These are phyloP conservation scores for Amauroascus verrucosus DNA, from an alignment of 2,329 filamentous ascomycete species.

Conservation along the genomic window DNA sequence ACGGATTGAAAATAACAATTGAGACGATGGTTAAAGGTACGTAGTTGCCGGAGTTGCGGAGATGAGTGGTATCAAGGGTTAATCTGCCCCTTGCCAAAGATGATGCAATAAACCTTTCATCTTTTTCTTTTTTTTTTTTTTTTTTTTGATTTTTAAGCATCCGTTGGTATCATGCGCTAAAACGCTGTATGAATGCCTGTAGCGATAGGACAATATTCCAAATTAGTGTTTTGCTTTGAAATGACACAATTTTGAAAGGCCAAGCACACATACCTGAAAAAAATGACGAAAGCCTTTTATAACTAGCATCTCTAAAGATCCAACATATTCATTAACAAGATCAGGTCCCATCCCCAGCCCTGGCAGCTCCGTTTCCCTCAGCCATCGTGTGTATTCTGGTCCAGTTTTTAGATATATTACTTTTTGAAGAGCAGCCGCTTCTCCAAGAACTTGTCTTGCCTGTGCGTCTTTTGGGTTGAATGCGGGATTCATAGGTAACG, in stretches of 20 bases:
- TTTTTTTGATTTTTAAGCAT: conserved; percentile 5
- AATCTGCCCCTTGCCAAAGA: background rate
- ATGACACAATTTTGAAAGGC: background rate
- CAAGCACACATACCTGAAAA: conserved; percentile 33
- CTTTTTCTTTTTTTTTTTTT: background rate
- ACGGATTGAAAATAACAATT: background rate
- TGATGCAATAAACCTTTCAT: background rate
- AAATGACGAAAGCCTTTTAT: conserved; percentile 40
- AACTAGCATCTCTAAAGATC: conserved; percentile 36
- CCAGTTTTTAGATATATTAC: conserved; percentile 86
- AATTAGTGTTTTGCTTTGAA: background rate
- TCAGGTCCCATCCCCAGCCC: conserved; percentile 40
- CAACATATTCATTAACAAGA: conserved; percentile 40
- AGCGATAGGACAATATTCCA: background rate
- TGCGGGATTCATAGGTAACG: conserved; percentile 63
- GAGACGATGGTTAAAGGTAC: background rate
- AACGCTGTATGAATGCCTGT: conserved; percentile 37
- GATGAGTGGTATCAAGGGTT: background rate
- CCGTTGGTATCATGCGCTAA: conserved; percentile 32
- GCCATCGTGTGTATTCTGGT: conserved; percentile 56
- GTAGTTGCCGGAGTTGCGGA: background rate
- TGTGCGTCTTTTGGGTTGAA: conserved; percentile 85
- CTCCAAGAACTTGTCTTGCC: conserved; percentile 73
- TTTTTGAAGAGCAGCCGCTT: conserved; percentile 80
- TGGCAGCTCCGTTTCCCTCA: conserved; percentile 37